Base-by-base conservation (phyloP, 78 protist genomes). In the Cavenderia fasciculata region DNA sequence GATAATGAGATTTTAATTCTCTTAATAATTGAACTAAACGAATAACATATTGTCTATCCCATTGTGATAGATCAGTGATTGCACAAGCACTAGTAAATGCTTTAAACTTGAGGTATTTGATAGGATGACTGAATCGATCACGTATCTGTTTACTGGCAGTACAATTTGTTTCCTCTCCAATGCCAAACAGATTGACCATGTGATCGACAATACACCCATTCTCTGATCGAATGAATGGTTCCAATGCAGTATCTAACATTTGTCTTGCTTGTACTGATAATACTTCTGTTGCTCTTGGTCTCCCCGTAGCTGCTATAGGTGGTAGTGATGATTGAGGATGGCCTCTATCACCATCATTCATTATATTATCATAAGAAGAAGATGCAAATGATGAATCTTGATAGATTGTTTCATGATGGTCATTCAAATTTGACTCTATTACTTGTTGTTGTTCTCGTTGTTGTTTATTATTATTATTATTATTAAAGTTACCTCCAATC, bases 21-120 rank as follows among this genome's bases (percentile, higher is more conserved):
- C 72, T 7, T 18, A n/a, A 6, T 40, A 63, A 21, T 34, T 63
- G 2, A 19, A 63, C 72, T 1, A 63, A 43, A 38, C 72, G 2
- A 21, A 38, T 47, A 2, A 63, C 72, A 21, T 63, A 63, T 63
- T 63, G 72, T 40, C 72, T 7, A 34, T 63, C 72, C 72, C 72
- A 63, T 21, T 33, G 44, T 6, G 44, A 12, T 43, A 11, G 14
- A n/a, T 63, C 38, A 21, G 14, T 34, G 2, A 63, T 63, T 2
- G 43, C 47, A 21, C 72, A 63, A 12, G 72, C 72, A 3, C 51
- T 38, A 2, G 72, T 63, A 47, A 63, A 63, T 33, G 72, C 47
- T 21, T 63, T 63, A n/a, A 63, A 63, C 8, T 63, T 63, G 43
- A 63, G 14, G 12, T 36, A 63, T 40, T 63, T 63, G 72, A 63